A percentile compares a stretch with the other conserved stretches of the same genome.
phyloP scores from a whole-genome alignment of 352 stramenopile species.

The Phytophthora melonis region DNA sequence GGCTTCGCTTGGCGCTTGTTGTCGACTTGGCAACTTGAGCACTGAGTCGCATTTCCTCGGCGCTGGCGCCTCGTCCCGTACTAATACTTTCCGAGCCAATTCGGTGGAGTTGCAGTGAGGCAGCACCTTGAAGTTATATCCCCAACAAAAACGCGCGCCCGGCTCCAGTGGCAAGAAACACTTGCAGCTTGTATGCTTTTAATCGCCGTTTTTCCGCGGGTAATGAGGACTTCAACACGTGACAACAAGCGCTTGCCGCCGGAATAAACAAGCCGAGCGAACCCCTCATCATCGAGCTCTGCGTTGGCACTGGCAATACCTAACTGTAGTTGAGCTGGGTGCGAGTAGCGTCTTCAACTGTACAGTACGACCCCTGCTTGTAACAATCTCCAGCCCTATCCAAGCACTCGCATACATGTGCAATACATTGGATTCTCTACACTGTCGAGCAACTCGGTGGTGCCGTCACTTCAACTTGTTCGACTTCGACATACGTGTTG shows the following conservation, averaged over 20 bases:
- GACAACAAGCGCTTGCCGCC: constrained; percentile 4
- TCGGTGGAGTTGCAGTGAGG: constrained; percentile 13
- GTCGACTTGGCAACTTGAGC: constrained; percentile 19
- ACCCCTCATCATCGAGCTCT: too few relatives aligned
- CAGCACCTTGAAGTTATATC: constrained; percentile 19
- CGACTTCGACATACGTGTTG: too few relatives aligned
- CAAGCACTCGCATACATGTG: too few relatives aligned
- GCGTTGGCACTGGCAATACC: too few relatives aligned
- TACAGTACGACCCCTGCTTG: too few relatives aligned
- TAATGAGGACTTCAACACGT: constrained; percentile 12
- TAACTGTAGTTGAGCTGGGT: too few relatives aligned
- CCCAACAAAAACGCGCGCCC: constrained; percentile 15
- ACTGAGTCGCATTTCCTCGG: constrained; percentile 10
- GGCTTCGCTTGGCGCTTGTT: constrained; percentile 1
- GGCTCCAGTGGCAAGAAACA: constrained; percentile 8
- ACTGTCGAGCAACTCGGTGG: too few relatives aligned
- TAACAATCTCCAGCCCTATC: too few relatives aligned
- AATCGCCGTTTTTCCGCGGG: constrained; percentile 19
- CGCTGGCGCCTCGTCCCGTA: constrained; percentile 5
- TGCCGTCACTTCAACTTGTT: too few relatives aligned
- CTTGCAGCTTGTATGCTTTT: background rate
- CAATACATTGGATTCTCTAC: too few relatives aligned
- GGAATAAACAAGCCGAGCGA: background rate
- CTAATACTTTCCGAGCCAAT: background rate
- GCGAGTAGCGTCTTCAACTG: too few relatives aligned